A percentile compares a stretch with the other conserved stretches of the same genome.
phyloP scores from a whole-genome alignment of 768 basidiomycete species.

The Mycena venus region DNA sequence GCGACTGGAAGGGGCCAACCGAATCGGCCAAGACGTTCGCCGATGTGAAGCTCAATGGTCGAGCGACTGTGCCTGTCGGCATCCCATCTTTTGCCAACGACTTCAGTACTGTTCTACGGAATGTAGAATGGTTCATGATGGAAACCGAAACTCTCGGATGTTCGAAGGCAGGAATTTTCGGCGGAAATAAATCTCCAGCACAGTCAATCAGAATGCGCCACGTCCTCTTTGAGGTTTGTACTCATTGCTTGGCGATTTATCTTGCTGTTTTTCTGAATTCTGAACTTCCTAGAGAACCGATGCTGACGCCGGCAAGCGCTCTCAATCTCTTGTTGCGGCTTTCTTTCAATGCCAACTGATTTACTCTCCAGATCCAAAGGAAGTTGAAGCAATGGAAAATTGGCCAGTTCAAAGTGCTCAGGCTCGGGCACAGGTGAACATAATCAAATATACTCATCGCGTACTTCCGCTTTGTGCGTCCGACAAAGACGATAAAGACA shows the following conservation, averaged over 20 bases:
- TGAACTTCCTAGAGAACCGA: background rate
- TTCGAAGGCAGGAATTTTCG: background rate
- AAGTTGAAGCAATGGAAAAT: background rate
- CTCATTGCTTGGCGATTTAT: background rate
- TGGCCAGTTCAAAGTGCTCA: background rate
- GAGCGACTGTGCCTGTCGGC: background rate
- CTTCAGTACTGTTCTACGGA: background rate
- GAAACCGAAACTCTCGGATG: background rate
- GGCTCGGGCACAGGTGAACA: background rate
- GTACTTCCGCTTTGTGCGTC: background rate
- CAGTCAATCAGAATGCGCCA: background rate
- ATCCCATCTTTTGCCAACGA: background rate
- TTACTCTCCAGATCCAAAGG: background rate
- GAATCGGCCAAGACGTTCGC: background rate
- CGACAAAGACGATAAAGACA: background rate
- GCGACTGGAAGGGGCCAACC: background rate
- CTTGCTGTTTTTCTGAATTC: background rate
- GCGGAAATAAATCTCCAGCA: background rate
- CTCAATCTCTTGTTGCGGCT: too few relatives aligned
- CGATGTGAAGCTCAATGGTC: background rate
- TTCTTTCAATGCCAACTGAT: too few relatives aligned
- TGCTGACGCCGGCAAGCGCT: background rate
- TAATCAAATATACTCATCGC: background rate
- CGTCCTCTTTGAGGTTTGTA: conserved; percentile 2
- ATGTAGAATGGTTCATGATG: background rate